Evolutionary conservation across 2,329 filamentous ascomycete species (phyloP), one percentile per base, ranked within the genome.

Genomic region (Alternaria novae-zelandiae): DNA sequence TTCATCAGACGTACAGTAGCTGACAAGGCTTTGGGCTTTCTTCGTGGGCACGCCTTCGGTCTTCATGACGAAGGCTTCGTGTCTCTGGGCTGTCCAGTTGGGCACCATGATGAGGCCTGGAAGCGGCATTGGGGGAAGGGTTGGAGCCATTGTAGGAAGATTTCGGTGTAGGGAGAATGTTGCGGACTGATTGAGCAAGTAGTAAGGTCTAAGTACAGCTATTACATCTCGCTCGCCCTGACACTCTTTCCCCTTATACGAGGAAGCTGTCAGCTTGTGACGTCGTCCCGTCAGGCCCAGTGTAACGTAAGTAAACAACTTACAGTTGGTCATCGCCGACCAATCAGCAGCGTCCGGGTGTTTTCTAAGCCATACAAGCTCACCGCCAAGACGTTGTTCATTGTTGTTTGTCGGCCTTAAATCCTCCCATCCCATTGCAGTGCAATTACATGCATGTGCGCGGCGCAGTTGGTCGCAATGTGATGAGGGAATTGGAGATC

Each of bases 71-170:
- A 74, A 70, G 1, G 54, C 53, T 20, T 66, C 61, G 1, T 64
- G 65, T 13, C 61, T 54, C 12, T 62, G 60, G 1, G 70, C 65
- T n/a, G 59, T 66, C 59, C 59, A 73, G 21, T 62, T 59, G 12
- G 65, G 64, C 46, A 66, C 65, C 12, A 74, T 43, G 7, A 46
- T 10, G 10, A 73, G 57, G 44, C 71, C 71, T 4, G 67, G 69
- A 12, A 64, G 32, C 3, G 64, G 67, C 23, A 72, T 54, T 3
- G 71, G 61, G 13, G 57, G 21, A 7, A 69, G 63, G 13, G 45
- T 47, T 41, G 26, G 54, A 8, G 59, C 36, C 63, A 68, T 63
- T 41, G 45, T 17, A 20, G 20, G 10, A 4, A 4, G 17, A 23
- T 6, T 6, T 9, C 3, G 17, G 0, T 47, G 13, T 9, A 4